These are phyloP conservation scores for Pyrus communis DNA, from an alignment of 306 rosid species.

Conservation along the genomic window DNA sequence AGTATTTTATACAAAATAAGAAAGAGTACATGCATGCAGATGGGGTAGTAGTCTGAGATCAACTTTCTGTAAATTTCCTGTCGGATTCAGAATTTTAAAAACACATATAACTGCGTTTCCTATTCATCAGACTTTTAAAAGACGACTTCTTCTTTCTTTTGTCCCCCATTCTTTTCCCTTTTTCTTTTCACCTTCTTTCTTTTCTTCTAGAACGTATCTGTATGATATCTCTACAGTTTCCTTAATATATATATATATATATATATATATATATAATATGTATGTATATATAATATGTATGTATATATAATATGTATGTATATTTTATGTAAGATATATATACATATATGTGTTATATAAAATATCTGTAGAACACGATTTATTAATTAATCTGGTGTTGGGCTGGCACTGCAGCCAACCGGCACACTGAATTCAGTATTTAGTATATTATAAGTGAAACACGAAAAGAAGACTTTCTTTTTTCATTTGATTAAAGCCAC, in stretches of 20 bases:
- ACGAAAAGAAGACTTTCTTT: constrained; percentile 17
- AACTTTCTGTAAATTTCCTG: background rate
- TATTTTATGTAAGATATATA: too few species aligned
- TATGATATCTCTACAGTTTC: background rate
- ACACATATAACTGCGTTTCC: background rate
- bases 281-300: too few species aligned
- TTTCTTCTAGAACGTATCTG: background rate
- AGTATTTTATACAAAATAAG: background rate
- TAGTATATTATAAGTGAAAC: background rate
- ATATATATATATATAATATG: too few species aligned
- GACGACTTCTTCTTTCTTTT: background rate
- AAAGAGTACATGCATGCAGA: background rate
- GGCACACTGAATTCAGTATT: constrained; percentile 5
- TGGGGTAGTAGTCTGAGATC: background rate
- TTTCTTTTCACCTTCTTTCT: too few species aligned
- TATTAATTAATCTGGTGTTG: too few species aligned
- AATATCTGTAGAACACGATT: too few species aligned
- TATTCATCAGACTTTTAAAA: background rate
- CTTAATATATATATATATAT: too few species aligned
- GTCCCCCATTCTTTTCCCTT: background rate
- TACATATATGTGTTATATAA: too few species aligned
- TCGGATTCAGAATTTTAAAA: background rate
- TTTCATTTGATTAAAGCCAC: constrained; percentile 16
- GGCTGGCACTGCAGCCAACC: constrained; percentile 21
- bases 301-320: too few species aligned